Evolutionary conservation across 345 rosid genomes (phyloP), one percentile per base, ranked within the genome.

Genomic region (Barbarea vulgaris): DNA sequence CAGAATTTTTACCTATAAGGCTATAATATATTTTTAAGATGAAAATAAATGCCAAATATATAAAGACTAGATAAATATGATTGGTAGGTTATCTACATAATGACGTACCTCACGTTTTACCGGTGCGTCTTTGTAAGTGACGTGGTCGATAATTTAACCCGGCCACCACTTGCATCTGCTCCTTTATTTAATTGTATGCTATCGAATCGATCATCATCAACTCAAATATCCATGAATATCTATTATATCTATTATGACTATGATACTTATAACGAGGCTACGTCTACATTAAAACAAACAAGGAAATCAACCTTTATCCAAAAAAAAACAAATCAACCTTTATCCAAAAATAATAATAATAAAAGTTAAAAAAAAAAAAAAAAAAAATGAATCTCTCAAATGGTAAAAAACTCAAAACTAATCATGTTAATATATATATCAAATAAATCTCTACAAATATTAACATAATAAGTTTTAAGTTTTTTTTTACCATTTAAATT

Each of bases 1-100:
- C 53, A n/a, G 15, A 37, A 25, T 15, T 17, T 66, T 19, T 21
- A 67, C 34, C 48, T 33, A n/a, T 21, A 33, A 52, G 42, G 41
- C 21, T 11, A 55, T 33, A 50, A 13, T 65, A 51, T 12, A 5
- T 48, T 33, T 3, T 1, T 5, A 56, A 22, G 5, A 22, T 50
- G 50, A 47, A 55, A 28, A n/a, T 7, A 5, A 28, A 70, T 50
- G 19, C 30, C 30, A 68, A n/a, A 36, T 52, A 41, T 11, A 51
- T 2, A 75, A 39, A 60, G 19, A 76, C 15, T 15, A 52, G 14
- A 58, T 18, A 39, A 14, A 41, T 69, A 24, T 69, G 80, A 69
- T 44, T 62, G 80, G 80, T 76, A 69, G 75, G 80, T 76, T 62
- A 76, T 69, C 75, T 62, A 63, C 65, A 69, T 30, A 7, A n/a